These are phyloP conservation scores for Podaxis mareebaensis DNA, from an alignment of 768 basidiomycete species.

Conservation along the genomic window DNA sequence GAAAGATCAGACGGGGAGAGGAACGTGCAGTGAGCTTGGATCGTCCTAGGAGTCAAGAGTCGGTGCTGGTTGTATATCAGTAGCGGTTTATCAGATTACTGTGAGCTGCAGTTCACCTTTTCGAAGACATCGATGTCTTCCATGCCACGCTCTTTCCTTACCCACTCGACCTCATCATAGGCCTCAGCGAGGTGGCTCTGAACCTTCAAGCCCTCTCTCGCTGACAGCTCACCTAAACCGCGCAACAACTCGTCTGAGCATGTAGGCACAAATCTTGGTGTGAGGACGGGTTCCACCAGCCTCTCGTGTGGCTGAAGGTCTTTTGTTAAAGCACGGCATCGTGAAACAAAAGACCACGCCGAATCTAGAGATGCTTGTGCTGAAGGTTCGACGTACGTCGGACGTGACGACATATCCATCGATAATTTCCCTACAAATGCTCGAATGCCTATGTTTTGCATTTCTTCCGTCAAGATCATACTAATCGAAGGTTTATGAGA, in stretches of 20 bases:
- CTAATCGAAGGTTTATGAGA: conserved; percentile 36
- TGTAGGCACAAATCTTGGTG: conserved; percentile 88
- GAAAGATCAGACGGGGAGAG: conserved; percentile 52
- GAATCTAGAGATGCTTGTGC: conserved; percentile 47
- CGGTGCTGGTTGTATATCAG: conserved; percentile 48
- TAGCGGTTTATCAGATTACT: not conserved
- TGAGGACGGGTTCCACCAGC: conserved; percentile 79
- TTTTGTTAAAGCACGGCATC: conserved; percentile 42
- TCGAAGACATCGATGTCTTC: conserved; percentile 80
- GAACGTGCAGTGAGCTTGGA: conserved; percentile 92
- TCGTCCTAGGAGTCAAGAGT: conserved; percentile 48
- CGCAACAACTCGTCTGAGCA: conserved; percentile 72
- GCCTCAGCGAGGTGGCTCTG: conserved; percentile 88
- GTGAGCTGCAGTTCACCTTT: conserved; percentile 36
- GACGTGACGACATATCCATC: conserved; percentile 67
- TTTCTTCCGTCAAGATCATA: conserved; percentile 73
- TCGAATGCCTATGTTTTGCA: conserved; percentile 71
- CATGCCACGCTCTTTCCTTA: conserved; percentile 54
- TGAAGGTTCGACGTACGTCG: conserved; percentile 70
- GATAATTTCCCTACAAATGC: conserved; percentile 90
- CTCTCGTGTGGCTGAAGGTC: conserved; percentile 43
- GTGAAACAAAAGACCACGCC: conserved; percentile 56
- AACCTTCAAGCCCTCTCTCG: conserved; percentile 46
- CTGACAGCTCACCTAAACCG: conserved; percentile 60
- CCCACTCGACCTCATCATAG: conserved; percentile 74